Percentiles rank a stretch among this genome's conserved stretches.
phyloP scores from a whole-genome alignment of 2,329 filamentous ascomycete species.

The Diplodia intermedia region DNA sequence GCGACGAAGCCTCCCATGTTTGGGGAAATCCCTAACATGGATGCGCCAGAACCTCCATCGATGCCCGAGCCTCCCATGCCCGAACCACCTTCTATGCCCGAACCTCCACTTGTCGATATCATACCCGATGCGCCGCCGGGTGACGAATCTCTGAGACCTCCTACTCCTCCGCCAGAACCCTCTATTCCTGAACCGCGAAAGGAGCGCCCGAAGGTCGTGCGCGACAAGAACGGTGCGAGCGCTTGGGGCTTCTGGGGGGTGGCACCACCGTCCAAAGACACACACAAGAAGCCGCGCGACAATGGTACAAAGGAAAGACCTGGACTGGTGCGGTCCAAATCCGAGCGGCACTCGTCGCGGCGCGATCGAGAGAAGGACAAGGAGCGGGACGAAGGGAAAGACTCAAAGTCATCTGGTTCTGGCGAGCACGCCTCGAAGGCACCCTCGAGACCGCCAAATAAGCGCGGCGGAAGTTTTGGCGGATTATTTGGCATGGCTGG shows the following conservation, averaged over 20 bases:
- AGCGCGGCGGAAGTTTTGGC: slow-evolving; percentile 67
- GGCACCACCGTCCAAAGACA: slow-evolving; percentile 49
- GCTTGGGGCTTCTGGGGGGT: slow-evolving; percentile 82
- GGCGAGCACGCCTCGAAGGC: slow-evolving; percentile 67
- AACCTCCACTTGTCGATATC: slow-evolving; percentile 39
- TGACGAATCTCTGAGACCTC: slow-evolving; percentile 45
- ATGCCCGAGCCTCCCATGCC: neutral
- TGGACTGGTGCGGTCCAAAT: slow-evolving; percentile 61
- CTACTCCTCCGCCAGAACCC: slow-evolving; percentile 59
- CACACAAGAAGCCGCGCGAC: slow-evolving; percentile 44
- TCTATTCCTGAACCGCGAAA: slow-evolving; percentile 65
- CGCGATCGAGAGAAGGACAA: slow-evolving; percentile 56
- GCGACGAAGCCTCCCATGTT: slow-evolving; percentile 39
- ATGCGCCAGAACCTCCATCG: slow-evolving; percentile 3
- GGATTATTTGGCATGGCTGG: slow-evolving; percentile 61
- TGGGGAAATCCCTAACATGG: slow-evolving; percentile 20
- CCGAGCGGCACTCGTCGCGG: slow-evolving; percentile 53
- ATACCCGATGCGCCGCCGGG: slow-evolving; percentile 37
- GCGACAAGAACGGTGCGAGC: slow-evolving; percentile 65
- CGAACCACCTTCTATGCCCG: neutral
- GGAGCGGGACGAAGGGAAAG: slow-evolving; percentile 56
- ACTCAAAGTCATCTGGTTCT: slow-evolving; percentile 73
- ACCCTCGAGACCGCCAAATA: slow-evolving; percentile 56
- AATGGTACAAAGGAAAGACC: slow-evolving; percentile 41
- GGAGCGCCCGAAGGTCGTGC: slow-evolving; percentile 77